Evolutionary conservation across 345 rosid genomes (phyloP).

Genomic region (Brassica juncea): DNA sequence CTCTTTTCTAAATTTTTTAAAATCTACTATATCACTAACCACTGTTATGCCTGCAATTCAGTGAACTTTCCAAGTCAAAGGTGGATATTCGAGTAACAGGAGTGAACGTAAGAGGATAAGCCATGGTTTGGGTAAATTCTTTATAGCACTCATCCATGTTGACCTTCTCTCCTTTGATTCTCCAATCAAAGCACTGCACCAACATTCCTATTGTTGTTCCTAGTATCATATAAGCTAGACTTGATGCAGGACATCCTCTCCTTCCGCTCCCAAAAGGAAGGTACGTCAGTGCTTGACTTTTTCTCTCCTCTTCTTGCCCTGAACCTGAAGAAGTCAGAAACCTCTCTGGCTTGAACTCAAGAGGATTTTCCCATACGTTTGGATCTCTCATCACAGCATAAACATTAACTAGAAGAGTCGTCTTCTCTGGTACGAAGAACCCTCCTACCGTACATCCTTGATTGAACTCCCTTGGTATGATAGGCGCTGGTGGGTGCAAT

Average conservation of each 20-base stretch:
- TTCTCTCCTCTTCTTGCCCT: neutral
- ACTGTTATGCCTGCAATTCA: neutral
- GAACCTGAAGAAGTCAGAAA: neutral
- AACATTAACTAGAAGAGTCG: neutral
- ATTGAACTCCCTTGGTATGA: neutral
- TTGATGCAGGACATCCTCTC: conserved; percentile 7
- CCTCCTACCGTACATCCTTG: conserved; percentile 3
- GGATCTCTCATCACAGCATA: conserved; percentile 11
- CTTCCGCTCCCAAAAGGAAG: conserved; percentile 11
- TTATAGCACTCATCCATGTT: neutral
- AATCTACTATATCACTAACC: neutral
- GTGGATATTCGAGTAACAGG: neutral
- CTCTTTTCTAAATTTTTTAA: neutral
- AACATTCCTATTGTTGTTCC: conserved; percentile 15
- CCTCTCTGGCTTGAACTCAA: conserved; percentile 12
- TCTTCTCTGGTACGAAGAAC: neutral
- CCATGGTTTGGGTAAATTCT: neutral
- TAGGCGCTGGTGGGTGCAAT: neutral
- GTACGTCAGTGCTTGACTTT: neutral
- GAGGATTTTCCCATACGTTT: neutral
- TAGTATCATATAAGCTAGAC: neutral
- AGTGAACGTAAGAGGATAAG: conserved; percentile 7
- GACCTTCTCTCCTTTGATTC: neutral
- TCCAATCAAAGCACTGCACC: conserved; percentile 6
- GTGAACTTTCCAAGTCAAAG: neutral